Conservation (phyloP, 768 basidiomycete species). For the Hortiboletus flavorubellus region DNA sequence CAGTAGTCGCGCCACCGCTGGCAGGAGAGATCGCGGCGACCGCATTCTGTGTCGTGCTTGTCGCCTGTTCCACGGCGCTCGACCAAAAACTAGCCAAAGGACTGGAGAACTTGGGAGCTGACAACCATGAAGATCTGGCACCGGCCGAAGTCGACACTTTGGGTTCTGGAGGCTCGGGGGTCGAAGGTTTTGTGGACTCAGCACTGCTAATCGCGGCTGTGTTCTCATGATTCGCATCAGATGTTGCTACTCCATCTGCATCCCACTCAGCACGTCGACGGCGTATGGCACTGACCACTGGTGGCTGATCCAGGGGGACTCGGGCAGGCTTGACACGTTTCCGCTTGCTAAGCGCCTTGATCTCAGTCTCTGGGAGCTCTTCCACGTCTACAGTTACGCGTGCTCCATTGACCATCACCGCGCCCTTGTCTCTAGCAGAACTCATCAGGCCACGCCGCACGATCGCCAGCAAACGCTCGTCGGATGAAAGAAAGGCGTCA, state of each 20-base stretch:
- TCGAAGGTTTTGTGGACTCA: slow-evolving; percentile 19
- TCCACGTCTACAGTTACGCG: slow-evolving; percentile 84
- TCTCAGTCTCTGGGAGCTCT: slow-evolving; percentile 81
- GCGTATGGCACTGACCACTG: slow-evolving; percentile 68
- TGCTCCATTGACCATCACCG: slow-evolving; percentile 87
- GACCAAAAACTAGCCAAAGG: slow-evolving; percentile 70
- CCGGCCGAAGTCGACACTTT: slow-evolving; percentile 9
- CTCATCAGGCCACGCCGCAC: slow-evolving; percentile 65
- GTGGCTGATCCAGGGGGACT: slow-evolving; percentile 92
- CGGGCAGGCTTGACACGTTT: slow-evolving; percentile 84
- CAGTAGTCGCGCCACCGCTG: slow-evolving; percentile 31
- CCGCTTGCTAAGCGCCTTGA: slow-evolving; percentile 75
- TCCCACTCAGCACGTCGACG: slow-evolving; percentile 72
- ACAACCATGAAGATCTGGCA: slow-evolving; percentile 42
- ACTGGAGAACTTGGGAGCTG: slow-evolving; percentile 64
- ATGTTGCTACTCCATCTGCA: slow-evolving; percentile 39
- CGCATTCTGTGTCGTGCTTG: slow-evolving; percentile 70
- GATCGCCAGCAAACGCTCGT: slow-evolving; percentile 72
- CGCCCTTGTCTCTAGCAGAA: slow-evolving; percentile 68
- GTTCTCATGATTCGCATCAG: slow-evolving; percentile 18
- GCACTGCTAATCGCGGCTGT: slow-evolving; percentile 7
- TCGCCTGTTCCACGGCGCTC: slow-evolving; percentile 72
- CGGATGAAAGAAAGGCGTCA: slow-evolving; percentile 70
- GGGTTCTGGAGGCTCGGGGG: slow-evolving; percentile 22
- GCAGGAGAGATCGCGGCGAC: slow-evolving; percentile 73